A percentile compares a stretch with the other conserved stretches of the same genome.
Evolutionary conservation across 1,284 basidiomycete genomes (phyloP).

Genomic region (Apiotrichum brassicae): DNA sequence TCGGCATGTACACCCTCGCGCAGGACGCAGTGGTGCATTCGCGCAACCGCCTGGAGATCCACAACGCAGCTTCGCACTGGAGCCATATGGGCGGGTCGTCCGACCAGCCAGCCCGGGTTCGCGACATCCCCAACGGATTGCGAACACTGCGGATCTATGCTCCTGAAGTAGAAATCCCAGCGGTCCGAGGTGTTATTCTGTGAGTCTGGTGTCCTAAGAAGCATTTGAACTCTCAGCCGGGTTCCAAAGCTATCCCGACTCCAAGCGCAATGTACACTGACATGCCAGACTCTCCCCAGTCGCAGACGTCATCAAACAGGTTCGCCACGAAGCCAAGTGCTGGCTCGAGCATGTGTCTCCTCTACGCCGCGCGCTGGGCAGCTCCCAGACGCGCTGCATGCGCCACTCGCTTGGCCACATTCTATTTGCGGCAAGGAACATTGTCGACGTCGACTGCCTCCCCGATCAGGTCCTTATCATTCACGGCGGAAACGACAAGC

Average conservation of each 20-base stretch:
- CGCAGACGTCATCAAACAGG: constrained; percentile 47
- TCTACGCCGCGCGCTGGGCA: constrained; percentile 41
- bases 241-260: background rate
- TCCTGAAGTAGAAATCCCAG: constrained; percentile 37
- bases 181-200: constrained; percentile 42
- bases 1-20: constrained; percentile 39
- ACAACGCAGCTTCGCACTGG: constrained; percentile 15
- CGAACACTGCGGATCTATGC: constrained; percentile 39
- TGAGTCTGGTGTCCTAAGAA: too few species aligned
- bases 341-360: constrained; percentile 46
- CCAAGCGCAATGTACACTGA: too few species aligned
- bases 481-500: constrained; percentile 43
- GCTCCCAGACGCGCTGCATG: constrained; percentile 43
- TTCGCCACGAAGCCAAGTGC: constrained; percentile 35
- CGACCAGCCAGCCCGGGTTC: background rate
- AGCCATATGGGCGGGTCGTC: constrained; percentile 4
- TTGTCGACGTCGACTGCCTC: constrained; percentile 39
- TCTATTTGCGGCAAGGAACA: constrained; percentile 43
- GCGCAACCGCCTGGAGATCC: constrained; percentile 19
- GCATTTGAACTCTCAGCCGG: too few species aligned
- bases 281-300: constrained; percentile 33
- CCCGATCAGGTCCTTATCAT: constrained; percentile 44
- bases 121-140: constrained; percentile 21
- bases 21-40: constrained; percentile 28
- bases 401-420: constrained; percentile 46